phyloP scores from a whole-genome alignment of 1,284 basidiomycete genomes.

The Ceratobasidium sp. region DNA sequence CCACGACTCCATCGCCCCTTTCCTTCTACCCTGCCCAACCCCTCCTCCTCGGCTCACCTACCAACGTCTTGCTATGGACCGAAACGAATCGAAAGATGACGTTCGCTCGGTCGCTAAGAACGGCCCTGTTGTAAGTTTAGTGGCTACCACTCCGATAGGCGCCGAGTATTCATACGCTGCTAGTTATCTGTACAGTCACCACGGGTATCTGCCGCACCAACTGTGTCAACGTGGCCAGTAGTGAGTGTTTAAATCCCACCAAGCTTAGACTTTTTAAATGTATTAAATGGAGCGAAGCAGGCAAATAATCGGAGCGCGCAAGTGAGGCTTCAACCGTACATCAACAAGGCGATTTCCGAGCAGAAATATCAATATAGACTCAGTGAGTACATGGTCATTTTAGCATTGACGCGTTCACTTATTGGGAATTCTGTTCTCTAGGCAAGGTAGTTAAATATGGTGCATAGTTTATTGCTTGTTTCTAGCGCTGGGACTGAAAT shows the following conservation, averaged over 20 bases:
- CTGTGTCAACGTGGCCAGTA: slow-evolving; percentile 1
- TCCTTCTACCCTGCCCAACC: too few species aligned
- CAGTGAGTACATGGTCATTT: slow-evolving; percentile 5
- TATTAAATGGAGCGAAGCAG: slow-evolving; percentile 1
- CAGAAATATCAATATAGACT: slow-evolving; percentile 39
- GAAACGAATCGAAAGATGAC: slow-evolving; percentile 5
- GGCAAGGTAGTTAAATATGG: slow-evolving; percentile 37
- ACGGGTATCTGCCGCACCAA: too few species aligned
- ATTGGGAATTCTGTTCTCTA: background rate
- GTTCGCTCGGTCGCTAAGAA: slow-evolving; percentile 14
- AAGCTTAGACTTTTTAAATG: background rate
- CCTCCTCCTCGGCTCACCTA: too few species aligned
- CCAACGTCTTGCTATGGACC: background rate
- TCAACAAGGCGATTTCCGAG: slow-evolving; percentile 29
- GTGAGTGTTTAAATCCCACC: background rate
- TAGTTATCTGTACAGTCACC: too few species aligned
- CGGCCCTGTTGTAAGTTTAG: slow-evolving; percentile 3
- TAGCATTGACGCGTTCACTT: background rate
- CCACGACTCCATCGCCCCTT: too few species aligned
- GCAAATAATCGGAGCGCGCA: slow-evolving; percentile 29
- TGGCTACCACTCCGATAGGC: background rate
- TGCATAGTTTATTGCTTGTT: background rate
- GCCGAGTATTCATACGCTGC: too few species aligned
- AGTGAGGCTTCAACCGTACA: slow-evolving; percentile 35
- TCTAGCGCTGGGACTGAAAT: background rate